Evolutionary conservation across 176 grass and related monocot genomes (phyloP), one percentile per base, ranked within the genome.

Genomic region (Avena eriantha): DNA sequence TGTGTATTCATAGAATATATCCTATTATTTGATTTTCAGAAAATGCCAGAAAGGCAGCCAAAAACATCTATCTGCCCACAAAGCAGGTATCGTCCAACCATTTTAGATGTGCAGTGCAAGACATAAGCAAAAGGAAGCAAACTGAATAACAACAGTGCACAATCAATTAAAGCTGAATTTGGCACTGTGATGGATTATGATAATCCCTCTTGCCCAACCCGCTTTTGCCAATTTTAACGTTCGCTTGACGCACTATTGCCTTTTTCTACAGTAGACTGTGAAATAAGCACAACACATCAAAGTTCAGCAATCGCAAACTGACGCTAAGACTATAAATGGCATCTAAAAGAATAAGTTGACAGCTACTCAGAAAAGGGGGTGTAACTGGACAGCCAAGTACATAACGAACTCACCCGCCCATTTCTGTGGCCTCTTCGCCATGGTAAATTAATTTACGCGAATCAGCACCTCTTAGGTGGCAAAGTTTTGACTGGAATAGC

Each of bases 401-500:
- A 77, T 34, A 68, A 64, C 43, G 50, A 88, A 89, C 91, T 93
- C 83, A 98, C 96, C 96, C 96, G 23, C 96, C 96, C 96, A 98
- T 98, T 90, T 98, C 93, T 26, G 93, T 94, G 81, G 93, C 93
- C 84, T 98, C 96, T 86, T 98, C 96, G 50, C 91, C 93, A 68
- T 88, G 92, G 64, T 83, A 88, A 88, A 92, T 69, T 85, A 98
- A 81, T 80, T 91, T 92, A 58, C 80, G 83, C 15, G 91, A 78
- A 85, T 89, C 89, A 7, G 93, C 92, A 69, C 61, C 88, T 85
- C 93, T 95, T 69, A 98, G 67, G 53, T 92, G 89, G 45, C 96
- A 98, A 56, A 92, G 71, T 77, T 92, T 96, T 87, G 93, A 95
- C 93, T 95, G 84, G 67, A 91, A 35, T 75, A 61, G 35, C 47